Base-by-base conservation (phyloP, 2,329 filamentous ascomycete species). In the Tolypocladium endophyticum region DNA sequence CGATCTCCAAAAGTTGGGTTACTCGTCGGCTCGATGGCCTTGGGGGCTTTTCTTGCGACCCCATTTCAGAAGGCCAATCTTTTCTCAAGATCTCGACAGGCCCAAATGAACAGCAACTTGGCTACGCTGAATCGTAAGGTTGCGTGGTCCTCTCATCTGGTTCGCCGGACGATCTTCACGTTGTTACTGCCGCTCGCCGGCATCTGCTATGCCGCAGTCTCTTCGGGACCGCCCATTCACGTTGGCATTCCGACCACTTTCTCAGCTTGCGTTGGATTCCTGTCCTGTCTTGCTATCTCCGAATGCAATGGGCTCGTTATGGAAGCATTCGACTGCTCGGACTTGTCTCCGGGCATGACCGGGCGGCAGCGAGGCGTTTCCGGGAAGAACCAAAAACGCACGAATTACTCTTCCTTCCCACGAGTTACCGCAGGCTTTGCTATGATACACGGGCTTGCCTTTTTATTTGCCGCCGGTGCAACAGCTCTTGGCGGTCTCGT, bases 251-350 rank as follows among this genome's bases (percentile, higher is more conserved):
- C 88, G 3, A 85, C 86, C 4, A 69, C 87, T 2, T 85, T 91
- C 64, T 86, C 87, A 0, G 82, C 80, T 1, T 70, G 84, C 4
- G 81, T 91, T 18, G 88, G 87, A 0, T 90, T 90, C 65, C 75
- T 91, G 6, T 87, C 86, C 1, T 87, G 85, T 57, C 80, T 93
- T 12, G 88, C 87, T 1, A 85, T 90, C 54, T 83, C 88, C 2
- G 89, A 92, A 72, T 91, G 88, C 71, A 84, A 87, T 63, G 87
- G 88, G 0, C 74, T 92, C 38, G 81, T 92, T 69, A 92, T 92
- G 88, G 88, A 92, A 68, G 87, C 86, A 0, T 92, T 87, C 70
- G 89, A 92, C 69, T 89, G 86, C n/a, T 90, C 87, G 47, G 89
- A 92, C 70, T 77, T 92, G 4, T 87, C 89, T 64, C 85, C 87